Conservation (phyloP, 257 asterid genomes). For the Penstemon barbatus region DNA sequence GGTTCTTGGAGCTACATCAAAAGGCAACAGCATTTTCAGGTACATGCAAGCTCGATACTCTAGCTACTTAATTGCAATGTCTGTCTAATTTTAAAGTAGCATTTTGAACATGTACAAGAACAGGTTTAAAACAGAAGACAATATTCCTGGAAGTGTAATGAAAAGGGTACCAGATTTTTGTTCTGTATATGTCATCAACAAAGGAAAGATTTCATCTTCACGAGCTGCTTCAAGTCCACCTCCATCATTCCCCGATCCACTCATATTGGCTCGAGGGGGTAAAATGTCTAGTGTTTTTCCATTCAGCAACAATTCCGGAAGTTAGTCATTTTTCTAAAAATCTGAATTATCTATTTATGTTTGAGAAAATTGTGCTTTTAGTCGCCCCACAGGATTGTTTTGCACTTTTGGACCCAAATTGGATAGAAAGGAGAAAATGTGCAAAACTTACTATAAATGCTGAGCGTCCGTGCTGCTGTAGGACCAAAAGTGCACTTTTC, state of each 20-base stretch:
- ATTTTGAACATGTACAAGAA: not conserved
- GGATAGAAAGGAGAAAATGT: no score
- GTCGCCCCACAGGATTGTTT: no score
- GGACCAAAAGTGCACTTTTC: no score
- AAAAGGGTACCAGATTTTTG: constrained; percentile 86
- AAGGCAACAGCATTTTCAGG: constrained; percentile 67
- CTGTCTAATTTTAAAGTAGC: constrained; percentile 2
- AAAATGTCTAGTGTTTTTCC: constrained; percentile 31
- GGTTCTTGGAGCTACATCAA: constrained; percentile 59
- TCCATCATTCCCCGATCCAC: constrained; percentile 62
- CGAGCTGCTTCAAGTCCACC: constrained; percentile 68
- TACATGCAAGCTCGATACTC: constrained; percentile 16
- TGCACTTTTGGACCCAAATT: no score
- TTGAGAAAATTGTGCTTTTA: no score
- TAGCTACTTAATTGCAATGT: no score
- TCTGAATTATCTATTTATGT: constrained; percentile 10
- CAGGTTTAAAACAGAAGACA: constrained; percentile 79
- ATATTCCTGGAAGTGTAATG: constrained; percentile 60
- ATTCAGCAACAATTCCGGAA: constrained; percentile 37
- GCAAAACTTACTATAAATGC: no score
- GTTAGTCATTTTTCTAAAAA: constrained; percentile 30
- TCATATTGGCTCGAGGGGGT: constrained; percentile 49
- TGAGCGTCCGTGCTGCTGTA: no score
- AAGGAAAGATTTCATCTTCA: constrained; percentile 80
- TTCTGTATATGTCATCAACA: constrained; percentile 68